Evolutionary conservation across 768 basidiomycete genomes (phyloP).

Genomic region (Hirschioporus abietinus): DNA sequence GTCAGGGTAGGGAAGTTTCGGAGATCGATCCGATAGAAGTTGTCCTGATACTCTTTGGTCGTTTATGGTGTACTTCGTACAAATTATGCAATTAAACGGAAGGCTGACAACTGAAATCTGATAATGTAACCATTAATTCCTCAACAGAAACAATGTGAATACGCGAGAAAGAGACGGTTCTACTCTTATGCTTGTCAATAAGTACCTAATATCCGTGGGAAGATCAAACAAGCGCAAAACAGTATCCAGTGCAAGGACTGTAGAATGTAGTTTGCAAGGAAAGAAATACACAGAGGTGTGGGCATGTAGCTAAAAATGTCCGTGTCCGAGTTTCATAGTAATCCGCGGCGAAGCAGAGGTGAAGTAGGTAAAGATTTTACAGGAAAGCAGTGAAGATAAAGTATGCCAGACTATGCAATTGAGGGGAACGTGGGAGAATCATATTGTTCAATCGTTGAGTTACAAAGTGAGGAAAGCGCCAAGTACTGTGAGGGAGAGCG

Average conservation of each 20-base stretch:
- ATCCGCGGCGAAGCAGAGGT: not conserved
- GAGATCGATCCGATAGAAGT: not conserved
- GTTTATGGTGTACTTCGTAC: not conserved
- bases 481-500: not conserved
- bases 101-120: not conserved
- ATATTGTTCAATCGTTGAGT: not conserved
- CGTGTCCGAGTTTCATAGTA: not conserved
- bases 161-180: too few relatives aligned
- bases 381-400: not conserved
- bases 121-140: not conserved
- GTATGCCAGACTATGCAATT: not conserved
- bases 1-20: too few relatives aligned
- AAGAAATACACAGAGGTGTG: not conserved
- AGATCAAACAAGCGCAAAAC: not conserved
- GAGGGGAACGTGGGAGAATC: not conserved
- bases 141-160: not conserved
- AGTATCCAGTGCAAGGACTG: not conserved
- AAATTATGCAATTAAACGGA: not conserved
- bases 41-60: not conserved
- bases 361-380: not conserved
- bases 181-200: not conserved
- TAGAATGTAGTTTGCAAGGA: not conserved
- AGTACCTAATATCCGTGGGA: too few relatives aligned
- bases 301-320: not conserved
- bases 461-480: conserved; percentile 3